Evolutionary conservation across 768 basidiomycete genomes (phyloP).

Genomic region (Boletus sp.): DNA sequence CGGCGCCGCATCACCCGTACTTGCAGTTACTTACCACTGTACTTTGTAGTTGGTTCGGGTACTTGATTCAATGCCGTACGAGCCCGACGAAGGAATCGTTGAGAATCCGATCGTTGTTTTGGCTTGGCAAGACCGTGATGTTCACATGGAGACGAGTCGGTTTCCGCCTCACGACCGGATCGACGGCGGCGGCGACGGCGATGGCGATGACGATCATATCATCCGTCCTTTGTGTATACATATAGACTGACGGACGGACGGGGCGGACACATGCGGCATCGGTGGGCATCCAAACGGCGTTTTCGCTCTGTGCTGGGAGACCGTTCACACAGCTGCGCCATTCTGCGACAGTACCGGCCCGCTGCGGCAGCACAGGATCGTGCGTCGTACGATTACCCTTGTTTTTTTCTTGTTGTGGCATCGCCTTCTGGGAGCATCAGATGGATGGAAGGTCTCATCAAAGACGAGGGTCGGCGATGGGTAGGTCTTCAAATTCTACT

Average conservation of each 20-base stretch:
- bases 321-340: slow-evolving; percentile 1
- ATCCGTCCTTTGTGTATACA: not conserved
- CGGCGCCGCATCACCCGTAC: not conserved
- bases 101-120: not conserved
- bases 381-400: not conserved
- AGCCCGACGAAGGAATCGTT: not conserved
- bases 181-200: too few relatives aligned
- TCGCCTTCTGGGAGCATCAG: not conserved
- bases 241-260: not conserved
- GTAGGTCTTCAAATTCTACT: not conserved
- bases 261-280: not conserved
- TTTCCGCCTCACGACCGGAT: slow-evolving; percentile 6
- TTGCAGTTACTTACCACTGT: too few relatives aligned
- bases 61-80: not conserved
- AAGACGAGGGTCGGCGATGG: not conserved
- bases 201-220: not conserved
- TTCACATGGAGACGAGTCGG: slow-evolving; percentile 7
- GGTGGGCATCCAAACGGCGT: not conserved
- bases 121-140: not conserved
- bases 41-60: not conserved
- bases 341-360: not conserved
- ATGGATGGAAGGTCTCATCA: too few relatives aligned
- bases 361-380: not conserved
- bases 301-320: not conserved
- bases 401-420: not conserved